A percentile compares a stretch with the other conserved stretches of the same genome.
Evolutionary conservation across 164 flowering plant species (phyloP).

Genomic region (Malania oleifera): DNA sequence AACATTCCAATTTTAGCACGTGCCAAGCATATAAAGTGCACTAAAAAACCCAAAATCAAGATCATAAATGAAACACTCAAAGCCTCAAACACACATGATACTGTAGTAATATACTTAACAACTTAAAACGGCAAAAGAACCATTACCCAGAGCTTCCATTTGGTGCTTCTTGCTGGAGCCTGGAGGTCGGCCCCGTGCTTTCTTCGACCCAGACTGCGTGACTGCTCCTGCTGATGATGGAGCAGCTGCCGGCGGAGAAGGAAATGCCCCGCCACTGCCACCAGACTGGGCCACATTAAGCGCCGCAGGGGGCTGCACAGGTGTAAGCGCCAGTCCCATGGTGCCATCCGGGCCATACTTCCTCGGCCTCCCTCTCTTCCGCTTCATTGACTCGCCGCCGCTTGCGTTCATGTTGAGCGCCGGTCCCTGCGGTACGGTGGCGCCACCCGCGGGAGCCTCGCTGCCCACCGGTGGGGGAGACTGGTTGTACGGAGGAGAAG

Average conservation of each 20-base stretch:
- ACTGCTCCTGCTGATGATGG: constrained; percentile 17
- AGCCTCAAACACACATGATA: neutral
- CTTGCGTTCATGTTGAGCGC: constrained; percentile 30
- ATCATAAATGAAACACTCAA: constrained; percentile 6
- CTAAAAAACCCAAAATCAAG: neutral
- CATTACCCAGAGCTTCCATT: constrained; percentile 51
- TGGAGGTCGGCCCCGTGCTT: constrained; percentile 69
- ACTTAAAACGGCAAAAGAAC: neutral
- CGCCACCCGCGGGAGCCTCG: constrained; percentile 2
- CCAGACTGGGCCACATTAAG: constrained; percentile 8
- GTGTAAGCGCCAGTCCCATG: constrained; percentile 36
- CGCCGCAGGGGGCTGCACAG: constrained; percentile 20
- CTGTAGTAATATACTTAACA: too few relatives aligned
- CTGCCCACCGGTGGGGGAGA: neutral
- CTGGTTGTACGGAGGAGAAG: constrained; percentile 35
- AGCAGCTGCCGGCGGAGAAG: constrained; percentile 9
- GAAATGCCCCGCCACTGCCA: constrained; percentile 20
- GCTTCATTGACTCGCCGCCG: constrained; percentile 41
- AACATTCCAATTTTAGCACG: constrained; percentile 11
- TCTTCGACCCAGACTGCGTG: constrained; percentile 45
- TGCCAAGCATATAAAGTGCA: constrained; percentile 3
- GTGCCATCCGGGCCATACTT: constrained; percentile 83
- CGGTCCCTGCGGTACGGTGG: neutral
- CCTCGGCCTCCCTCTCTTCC: constrained; percentile 81
- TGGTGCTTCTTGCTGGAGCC: constrained; percentile 72